Evolutionary conservation across 73 alveolate genomes (phyloP), one percentile per base, ranked within the genome.

Genomic region (Tetrahymena elliotti): DNA sequence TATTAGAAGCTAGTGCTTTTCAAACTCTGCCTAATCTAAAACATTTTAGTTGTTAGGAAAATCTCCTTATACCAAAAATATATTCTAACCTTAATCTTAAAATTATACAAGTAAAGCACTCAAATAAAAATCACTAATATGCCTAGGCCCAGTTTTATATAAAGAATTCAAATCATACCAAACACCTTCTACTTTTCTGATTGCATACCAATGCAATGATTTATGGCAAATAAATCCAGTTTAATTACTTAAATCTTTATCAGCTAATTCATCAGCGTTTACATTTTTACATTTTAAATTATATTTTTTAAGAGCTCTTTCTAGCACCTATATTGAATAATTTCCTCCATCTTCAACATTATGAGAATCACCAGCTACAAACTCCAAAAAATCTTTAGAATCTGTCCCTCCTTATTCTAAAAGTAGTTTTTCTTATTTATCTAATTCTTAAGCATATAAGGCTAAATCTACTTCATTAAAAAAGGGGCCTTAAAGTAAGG

Each of bases 131-230:
- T 97, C 99, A 93, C 98, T 93, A 52, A 98, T 97, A 37, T 94
- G 95, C 94, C 98, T 98, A 7, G 99, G 99, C 16, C 99, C 99
- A 27, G 94, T 33, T 94, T 94, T 97, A 93, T 98, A 97, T 4
- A 98, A 95, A 37, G 99, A 98, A 95, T 98, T 98, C 93, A 98
- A 97, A 88, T 98, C 98, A 94, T 96, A 98, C 99, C 99, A 98
- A 22, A 96, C 97, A 35, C 98, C 98, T 39, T 98, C 94, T 35
- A 98, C 96, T 96, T 98, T 98, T 93, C 99, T 96, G 40, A 98
- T 97, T 6, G 99, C 97, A 97, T 97, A 97, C 99, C 99, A 98
- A 96, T 98, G 99, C 92, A 96, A 97, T 0, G 96, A 94, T 31
- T 99, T 98, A 95, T 98, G 98, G 93, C 99, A 98, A 52, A 98